A percentile compares a stretch with the other conserved stretches of the same genome.
Conservation (phyloP, 805 yeast species). For the Cyberlindnera subsufficiens region DNA sequence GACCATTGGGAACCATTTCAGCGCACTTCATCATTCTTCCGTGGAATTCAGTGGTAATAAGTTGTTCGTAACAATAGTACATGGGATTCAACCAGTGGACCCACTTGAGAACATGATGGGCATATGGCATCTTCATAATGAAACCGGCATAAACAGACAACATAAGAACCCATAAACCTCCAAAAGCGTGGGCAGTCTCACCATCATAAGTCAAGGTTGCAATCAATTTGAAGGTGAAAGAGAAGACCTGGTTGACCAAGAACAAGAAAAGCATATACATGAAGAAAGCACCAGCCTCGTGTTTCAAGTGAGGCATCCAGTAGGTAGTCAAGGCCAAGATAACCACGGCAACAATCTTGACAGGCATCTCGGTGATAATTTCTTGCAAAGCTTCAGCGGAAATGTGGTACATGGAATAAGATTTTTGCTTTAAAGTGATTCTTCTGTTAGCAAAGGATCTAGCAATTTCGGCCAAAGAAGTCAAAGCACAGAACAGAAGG, state of each 20-base stretch:
- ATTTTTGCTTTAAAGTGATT: slow-evolving; percentile 53
- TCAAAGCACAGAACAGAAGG: slow-evolving; percentile 54
- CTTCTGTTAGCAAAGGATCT: slow-evolving; percentile 33
- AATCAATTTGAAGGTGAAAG: slow-evolving; percentile 48
- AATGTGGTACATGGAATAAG: slow-evolving; percentile 54
- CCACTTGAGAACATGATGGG: no score
- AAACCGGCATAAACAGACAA: no score
- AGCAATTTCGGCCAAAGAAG: slow-evolving; percentile 53
- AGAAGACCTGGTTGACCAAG: slow-evolving; percentile 45
- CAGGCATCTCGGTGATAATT: slow-evolving; percentile 52
- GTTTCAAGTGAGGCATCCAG: slow-evolving; percentile 48
- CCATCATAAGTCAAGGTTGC: no score
- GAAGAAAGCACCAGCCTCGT: slow-evolving; percentile 51
- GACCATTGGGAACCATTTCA: no score
- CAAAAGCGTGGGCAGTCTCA: no score
- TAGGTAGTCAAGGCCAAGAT: slow-evolving; percentile 44
- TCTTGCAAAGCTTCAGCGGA: slow-evolving; percentile 62
- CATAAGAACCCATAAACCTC: no score
- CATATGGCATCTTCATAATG: no score
- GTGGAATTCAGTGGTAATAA: no score
- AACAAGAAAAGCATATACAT: slow-evolving; percentile 40
- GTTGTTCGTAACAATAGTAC: no score
- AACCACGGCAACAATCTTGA: slow-evolving; percentile 38
- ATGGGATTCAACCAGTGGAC: no score
- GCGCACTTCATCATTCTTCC: no score